Evolutionary conservation across 192 early-diverging fungal genomes (phyloP).

Genomic region (Glomus cerebriforme): DNA sequence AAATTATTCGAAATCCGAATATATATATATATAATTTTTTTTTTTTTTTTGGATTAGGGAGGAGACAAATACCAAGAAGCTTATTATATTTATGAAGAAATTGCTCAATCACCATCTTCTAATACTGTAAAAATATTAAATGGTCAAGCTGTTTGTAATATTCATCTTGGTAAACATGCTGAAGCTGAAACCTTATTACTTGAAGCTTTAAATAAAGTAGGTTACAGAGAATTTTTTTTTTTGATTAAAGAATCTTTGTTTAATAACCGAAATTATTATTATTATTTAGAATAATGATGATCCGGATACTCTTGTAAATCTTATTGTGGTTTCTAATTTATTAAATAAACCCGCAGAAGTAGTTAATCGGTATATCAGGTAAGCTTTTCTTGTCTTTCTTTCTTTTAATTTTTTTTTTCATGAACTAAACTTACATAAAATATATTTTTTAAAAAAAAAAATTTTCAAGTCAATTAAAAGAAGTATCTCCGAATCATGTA

Average conservation of each 20-base stretch:
- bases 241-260: too few relatives aligned
- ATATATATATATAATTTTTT: neutral
- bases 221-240: neutral
- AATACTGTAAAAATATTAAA: conserved; percentile 75
- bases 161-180: conserved; percentile 76
- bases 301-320: conserved; percentile 86
- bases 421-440: neutral
- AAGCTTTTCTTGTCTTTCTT: conserved; percentile 27
- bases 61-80: conserved; percentile 84
- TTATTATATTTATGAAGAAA: conserved; percentile 92
- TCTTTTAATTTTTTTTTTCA: neutral
- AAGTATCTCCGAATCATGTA: conserved; percentile 74
- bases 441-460: neutral
- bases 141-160: conserved; percentile 79
- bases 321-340: conserved; percentile 74
- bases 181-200: conserved; percentile 82
- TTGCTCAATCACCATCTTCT: conserved; percentile 75
- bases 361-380: conserved; percentile 65
- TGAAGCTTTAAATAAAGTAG: conserved; percentile 72
- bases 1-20: neutral
- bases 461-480: conserved; percentile 66
- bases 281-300: conserved; percentile 72
- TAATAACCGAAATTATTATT: too few relatives aligned
- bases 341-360: conserved; percentile 70
- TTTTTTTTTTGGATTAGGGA: conserved; percentile 45